Evolutionary conservation across 192 early-diverging fungal genomes (phyloP).

Genomic region (Lunasporangiospora selenospora): DNA sequence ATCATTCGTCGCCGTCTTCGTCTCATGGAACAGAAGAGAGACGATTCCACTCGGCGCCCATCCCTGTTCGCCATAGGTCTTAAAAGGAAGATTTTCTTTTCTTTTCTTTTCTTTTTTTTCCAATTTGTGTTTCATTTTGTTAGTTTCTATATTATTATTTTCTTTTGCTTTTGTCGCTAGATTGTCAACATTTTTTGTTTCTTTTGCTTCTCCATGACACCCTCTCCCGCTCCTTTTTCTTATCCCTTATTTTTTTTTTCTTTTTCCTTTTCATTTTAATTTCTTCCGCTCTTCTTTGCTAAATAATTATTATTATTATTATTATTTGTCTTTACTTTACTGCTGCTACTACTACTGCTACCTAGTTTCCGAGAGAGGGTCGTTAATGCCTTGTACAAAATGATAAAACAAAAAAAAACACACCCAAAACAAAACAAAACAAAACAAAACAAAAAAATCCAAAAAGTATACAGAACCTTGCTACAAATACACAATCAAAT

Average conservation of each 20-base stretch:
- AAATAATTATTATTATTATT: too few relatives aligned
- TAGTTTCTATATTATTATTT: background rate
- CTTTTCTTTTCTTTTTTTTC: background rate
- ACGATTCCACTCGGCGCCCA: slow-evolving; percentile 43
- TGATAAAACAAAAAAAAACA: too few relatives aligned
- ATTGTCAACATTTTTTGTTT: slow-evolving; percentile 5
- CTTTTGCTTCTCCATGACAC: background rate
- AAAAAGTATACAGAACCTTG: too few relatives aligned
- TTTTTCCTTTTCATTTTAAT: too few relatives aligned
- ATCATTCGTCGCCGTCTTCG: slow-evolving; percentile 13
- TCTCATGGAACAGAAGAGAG: slow-evolving; percentile 39
- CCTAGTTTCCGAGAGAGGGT: too few relatives aligned
- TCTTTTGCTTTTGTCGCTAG: background rate
- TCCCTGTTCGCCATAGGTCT: slow-evolving; percentile 39
- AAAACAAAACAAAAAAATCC: too few relatives aligned
- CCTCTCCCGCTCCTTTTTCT: background rate
- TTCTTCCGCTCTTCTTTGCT: too few relatives aligned
- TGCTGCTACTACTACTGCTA: too few relatives aligned
- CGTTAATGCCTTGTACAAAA: too few relatives aligned
- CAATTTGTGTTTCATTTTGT: background rate
- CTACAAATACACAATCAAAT: too few relatives aligned
- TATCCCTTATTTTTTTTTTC: background rate
- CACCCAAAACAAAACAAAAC: too few relatives aligned
- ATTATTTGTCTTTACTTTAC: too few relatives aligned
- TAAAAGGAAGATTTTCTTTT: slow-evolving; percentile 1